A percentile compares a stretch with the other conserved stretches of the same genome.
Evolutionary conservation across 1,284 basidiomycete genomes (phyloP).

Genomic region (Ustilago hordei): DNA sequence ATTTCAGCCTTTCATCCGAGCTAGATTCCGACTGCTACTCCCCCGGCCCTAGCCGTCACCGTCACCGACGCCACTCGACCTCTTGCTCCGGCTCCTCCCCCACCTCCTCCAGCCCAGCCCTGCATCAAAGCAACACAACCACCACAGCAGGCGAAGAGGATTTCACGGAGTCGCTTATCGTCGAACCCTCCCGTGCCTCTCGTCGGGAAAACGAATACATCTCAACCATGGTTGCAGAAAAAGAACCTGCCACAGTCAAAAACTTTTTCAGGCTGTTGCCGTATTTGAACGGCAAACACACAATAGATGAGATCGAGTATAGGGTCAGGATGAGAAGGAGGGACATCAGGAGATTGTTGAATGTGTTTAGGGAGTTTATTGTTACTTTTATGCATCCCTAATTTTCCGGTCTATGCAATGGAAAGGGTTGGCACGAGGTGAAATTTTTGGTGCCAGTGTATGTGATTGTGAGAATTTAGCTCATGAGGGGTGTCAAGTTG

Average conservation of each 20-base stretch:
- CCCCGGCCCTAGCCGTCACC: neutral
- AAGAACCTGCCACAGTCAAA: constrained; percentile 71
- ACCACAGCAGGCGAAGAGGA: constrained; percentile 1
- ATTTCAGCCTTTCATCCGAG: constrained; percentile 30
- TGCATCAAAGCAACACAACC: neutral
- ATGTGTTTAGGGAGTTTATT: constrained; percentile 52
- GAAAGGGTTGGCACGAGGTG: neutral
- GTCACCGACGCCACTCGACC: neutral
- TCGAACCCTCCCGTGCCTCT: constrained; percentile 83
- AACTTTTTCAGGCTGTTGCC: constrained; percentile 58
- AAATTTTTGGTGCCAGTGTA: neutral
- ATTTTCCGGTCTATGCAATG: constrained; percentile 1
- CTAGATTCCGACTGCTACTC: constrained; percentile 14
- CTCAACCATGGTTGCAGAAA: constrained; percentile 82
- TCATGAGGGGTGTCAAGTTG: constrained; percentile 3
- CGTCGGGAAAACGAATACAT: constrained; percentile 82
- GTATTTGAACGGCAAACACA: constrained; percentile 67
- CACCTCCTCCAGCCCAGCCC: neutral
- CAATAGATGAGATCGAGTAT: constrained; percentile 65
- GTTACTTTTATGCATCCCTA: constrained; percentile 63
- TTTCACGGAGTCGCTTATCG: constrained; percentile 74
- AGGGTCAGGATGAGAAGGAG: constrained; percentile 47
- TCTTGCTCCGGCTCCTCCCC: neutral
- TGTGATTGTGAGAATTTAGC: neutral
- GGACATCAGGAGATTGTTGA: constrained; percentile 55